Conservation (phyloP, 2,329 filamentous ascomycete species). For the Phialophora chinensis region DNA sequence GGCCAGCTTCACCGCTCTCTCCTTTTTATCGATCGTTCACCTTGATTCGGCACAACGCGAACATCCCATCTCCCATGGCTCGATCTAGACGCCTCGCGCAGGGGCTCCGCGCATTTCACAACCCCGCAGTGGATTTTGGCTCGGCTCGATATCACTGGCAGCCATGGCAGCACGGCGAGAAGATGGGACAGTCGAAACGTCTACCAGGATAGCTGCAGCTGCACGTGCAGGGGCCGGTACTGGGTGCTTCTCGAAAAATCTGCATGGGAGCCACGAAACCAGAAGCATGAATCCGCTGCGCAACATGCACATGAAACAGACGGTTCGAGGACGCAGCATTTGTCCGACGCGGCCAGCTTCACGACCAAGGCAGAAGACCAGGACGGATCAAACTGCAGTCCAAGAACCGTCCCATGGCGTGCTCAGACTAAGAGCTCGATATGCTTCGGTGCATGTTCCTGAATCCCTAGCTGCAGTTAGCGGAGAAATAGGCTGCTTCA, state of each 20-base stretch:
- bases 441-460: not conserved
- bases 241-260: not conserved
- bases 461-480: not conserved
- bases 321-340: not conserved
- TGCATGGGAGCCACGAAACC: not conserved
- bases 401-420: not conserved
- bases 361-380: not conserved
- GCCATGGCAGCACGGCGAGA: not conserved
- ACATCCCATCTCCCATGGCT: not conserved
- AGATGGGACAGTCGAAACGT: not conserved
- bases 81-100: not conserved
- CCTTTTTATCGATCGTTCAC: not conserved
- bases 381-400: not conserved
- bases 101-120: not conserved
- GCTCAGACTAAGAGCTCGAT: not conserved
- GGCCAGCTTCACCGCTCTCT: not conserved
- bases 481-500: not conserved
- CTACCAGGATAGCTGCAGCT: not conserved
- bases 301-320: not conserved
- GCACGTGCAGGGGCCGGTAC: too few relatives aligned
- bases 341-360: not conserved
- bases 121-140: not conserved
- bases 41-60: not conserved
- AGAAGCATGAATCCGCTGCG: not conserved
- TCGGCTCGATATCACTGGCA: not conserved